phyloP scores from a whole-genome alignment of 2,329 filamentous ascomycete species.

The Lanzia echinophila region DNA sequence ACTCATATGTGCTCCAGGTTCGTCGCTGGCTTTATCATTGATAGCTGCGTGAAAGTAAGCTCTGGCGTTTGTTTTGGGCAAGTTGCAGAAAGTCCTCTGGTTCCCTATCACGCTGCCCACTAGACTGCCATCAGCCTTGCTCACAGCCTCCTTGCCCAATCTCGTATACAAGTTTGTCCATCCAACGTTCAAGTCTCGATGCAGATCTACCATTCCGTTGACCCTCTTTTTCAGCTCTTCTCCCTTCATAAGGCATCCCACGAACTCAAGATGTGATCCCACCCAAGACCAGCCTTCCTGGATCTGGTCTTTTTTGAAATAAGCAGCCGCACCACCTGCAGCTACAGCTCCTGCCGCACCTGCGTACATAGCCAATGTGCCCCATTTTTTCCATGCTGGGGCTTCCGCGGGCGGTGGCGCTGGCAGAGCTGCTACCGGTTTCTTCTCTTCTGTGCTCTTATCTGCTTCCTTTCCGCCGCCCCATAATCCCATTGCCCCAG shows the following conservation, averaged over 20 bases:
- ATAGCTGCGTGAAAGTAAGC: conserved; percentile 61
- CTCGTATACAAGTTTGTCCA: conserved; percentile 85
- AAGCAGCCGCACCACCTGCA: conserved; percentile 77
- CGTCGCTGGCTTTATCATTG: conserved; percentile 74
- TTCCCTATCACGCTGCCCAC: conserved; percentile 55
- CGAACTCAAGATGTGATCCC: conserved; percentile 85
- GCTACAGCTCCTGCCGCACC: conserved; percentile 78
- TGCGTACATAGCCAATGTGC: conserved; percentile 77
- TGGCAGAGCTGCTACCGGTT: conserved; percentile 34
- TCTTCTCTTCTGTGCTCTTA: conserved; percentile 27
- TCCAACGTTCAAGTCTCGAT: conserved; percentile 60
- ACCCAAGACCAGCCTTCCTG: conserved; percentile 74
- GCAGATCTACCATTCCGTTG: conserved; percentile 56
- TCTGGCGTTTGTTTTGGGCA: conserved; percentile 53
- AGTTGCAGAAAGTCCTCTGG: conserved; percentile 81
- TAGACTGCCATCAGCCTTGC: conserved; percentile 42
- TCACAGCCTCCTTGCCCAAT: conserved; percentile 61
- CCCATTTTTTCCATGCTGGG: conserved; percentile 67
- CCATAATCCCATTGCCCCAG: conserved; percentile 54
- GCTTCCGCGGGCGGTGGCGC: conserved; percentile 36
- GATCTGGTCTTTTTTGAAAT: conserved; percentile 76
- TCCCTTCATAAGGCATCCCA: conserved; percentile 78
- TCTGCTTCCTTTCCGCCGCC: conserved; percentile 43
- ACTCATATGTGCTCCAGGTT: conserved; percentile 73
- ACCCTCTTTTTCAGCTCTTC: conserved; percentile 75